Conservation (phyloP, 495 filamentous ascomycete species). For the Xylaria scruposa region DNA sequence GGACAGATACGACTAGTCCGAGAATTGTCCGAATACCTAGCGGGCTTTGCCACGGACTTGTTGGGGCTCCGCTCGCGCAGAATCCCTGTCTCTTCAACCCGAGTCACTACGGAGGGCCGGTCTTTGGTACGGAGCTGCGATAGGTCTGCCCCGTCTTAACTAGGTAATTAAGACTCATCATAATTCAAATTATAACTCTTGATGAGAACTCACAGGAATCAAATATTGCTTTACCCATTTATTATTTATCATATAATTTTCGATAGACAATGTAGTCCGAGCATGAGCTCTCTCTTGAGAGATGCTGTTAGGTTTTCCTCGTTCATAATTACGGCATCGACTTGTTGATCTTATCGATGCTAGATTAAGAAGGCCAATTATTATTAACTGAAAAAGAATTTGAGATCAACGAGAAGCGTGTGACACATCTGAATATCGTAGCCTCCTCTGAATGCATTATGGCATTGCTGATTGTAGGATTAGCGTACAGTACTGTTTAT, state of each 20-base stretch:
- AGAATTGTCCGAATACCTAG: neutral
- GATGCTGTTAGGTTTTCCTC: neutral
- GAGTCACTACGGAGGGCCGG: neutral
- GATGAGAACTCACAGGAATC: neutral
- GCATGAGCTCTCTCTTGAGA: neutral
- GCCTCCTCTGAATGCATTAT: neutral
- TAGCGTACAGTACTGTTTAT: neutral
- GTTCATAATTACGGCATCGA: neutral
- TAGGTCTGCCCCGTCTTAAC: neutral
- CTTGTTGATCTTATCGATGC: neutral
- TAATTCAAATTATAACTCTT: neutral
- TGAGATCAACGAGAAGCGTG: neutral
- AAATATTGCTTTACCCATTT: too few relatives aligned
- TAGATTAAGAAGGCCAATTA: neutral
- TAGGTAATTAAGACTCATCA: neutral
- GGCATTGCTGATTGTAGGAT: neutral
- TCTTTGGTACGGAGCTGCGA: neutral
- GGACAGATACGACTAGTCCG: neutral
- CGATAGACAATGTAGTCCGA: neutral
- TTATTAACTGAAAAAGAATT: neutral
- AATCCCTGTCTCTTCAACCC: neutral
- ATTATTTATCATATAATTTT: neutral
- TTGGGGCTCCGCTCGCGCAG: neutral
- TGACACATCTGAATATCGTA: neutral
- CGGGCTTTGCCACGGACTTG: neutral